A percentile compares a stretch with the other conserved stretches of the same genome.
Conservation (phyloP, 2,329 filamentous ascomycete genomes). For the Xylaria sp. region DNA sequence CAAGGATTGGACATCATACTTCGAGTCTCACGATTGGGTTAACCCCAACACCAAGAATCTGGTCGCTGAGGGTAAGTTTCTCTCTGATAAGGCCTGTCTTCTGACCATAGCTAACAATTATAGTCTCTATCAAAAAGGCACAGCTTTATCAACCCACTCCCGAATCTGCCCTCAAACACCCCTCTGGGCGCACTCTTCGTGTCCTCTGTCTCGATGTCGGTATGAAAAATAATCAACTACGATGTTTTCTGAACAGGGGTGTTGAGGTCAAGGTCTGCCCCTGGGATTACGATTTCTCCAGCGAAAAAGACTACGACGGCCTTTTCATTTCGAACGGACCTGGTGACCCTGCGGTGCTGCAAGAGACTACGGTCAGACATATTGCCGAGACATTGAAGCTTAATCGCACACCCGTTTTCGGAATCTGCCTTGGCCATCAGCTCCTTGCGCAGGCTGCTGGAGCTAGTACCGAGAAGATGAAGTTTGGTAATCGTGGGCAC, state of each 20-base stretch:
- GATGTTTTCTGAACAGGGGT: slow-evolving; percentile 89
- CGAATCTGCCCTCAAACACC: slow-evolving; percentile 79
- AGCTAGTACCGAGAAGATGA: slow-evolving; percentile 92
- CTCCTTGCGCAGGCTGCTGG: slow-evolving; percentile 88
- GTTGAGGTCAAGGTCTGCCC: slow-evolving; percentile 95
- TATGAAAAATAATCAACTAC: slow-evolving; percentile 97
- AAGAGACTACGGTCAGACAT: slow-evolving; percentile 77
- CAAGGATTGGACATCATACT: slow-evolving; percentile 65
- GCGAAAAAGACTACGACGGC: slow-evolving; percentile 88
- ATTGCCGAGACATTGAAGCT: slow-evolving; percentile 80
- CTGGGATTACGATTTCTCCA: slow-evolving; percentile 93
- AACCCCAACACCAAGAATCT: slow-evolving; percentile 94
- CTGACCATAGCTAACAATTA: slow-evolving; percentile 52
- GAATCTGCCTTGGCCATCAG: slow-evolving; percentile 96
- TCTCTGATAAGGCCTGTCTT: slow-evolving; percentile 32
- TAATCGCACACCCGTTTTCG: slow-evolving; percentile 87
- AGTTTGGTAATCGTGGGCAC: slow-evolving; percentile 98
- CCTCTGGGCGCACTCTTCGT: slow-evolving; percentile 86
- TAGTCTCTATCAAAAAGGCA: slow-evolving; percentile 89
- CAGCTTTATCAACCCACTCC: slow-evolving; percentile 84
- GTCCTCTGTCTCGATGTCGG: slow-evolving; percentile 96
- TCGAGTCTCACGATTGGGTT: slow-evolving; percentile 86
- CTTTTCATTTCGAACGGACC: slow-evolving; percentile 98
- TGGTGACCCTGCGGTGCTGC: slow-evolving; percentile 89
- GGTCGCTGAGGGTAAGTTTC: slow-evolving; percentile 87